These are phyloP conservation scores for Cafeteria roenbergensis DNA, from an alignment of 108 stramenopile genomes.

Conservation along the genomic window DNA sequence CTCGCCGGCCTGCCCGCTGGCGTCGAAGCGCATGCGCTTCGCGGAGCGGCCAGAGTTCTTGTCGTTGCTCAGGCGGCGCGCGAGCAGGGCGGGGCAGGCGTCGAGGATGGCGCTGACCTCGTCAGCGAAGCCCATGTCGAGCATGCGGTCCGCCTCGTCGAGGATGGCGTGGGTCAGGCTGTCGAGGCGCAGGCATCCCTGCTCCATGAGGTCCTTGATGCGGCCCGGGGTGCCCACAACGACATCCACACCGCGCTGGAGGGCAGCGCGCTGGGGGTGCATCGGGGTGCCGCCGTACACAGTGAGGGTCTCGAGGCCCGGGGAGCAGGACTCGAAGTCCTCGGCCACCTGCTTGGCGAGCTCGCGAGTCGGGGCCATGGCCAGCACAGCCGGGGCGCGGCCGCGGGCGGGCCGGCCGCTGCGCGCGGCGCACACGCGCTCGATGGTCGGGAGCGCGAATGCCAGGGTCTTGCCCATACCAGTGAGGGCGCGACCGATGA, in stretches of 20 bases:
- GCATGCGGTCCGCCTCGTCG: slow-evolving; percentile 99
- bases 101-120: slow-evolving; percentile 84
- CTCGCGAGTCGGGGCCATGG: slow-evolving; percentile 93
- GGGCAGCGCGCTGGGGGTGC: slow-evolving; percentile 66
- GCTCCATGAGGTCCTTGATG: slow-evolving; percentile 81
- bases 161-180: slow-evolving; percentile 70
- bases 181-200: slow-evolving; percentile 70
- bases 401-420: slow-evolving; percentile 38
- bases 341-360: slow-evolving; percentile 93
- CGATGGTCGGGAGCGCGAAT: slow-evolving; percentile 81
- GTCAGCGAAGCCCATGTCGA: slow-evolving; percentile 98
- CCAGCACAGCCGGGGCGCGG: slow-evolving; percentile 68
- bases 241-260: slow-evolving; percentile 73
- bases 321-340: slow-evolving; percentile 56
- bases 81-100: slow-evolving; percentile 49
- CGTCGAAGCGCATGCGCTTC: background rate
- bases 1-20: background rate
- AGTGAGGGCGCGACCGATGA: slow-evolving; percentile 87
- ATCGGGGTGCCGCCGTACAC: slow-evolving; percentile 96
- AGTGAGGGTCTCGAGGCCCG: slow-evolving; percentile 58
- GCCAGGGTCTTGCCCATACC: slow-evolving; percentile 98
- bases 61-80: slow-evolving; percentile 22
- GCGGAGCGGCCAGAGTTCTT: background rate
- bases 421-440: slow-evolving; percentile 40
- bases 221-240: slow-evolving; percentile 97